Percentiles rank a stretch among this genome's conserved stretches.
phyloP scores from a whole-genome alignment of 192 early-diverging fungal genomes.

The Blastocladiella britannica region DNA sequence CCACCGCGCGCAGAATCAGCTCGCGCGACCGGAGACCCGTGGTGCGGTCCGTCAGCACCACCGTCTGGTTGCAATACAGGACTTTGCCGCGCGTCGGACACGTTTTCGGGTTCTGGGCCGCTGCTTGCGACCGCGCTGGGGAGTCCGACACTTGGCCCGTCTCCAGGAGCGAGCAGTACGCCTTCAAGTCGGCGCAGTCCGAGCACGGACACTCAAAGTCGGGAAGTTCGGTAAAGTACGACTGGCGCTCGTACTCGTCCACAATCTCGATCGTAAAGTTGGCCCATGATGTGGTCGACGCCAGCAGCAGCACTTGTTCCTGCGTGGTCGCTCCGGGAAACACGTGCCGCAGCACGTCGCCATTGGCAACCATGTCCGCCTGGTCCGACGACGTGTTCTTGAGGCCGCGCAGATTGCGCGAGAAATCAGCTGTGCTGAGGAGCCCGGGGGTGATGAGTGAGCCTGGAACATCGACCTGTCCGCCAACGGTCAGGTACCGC shows the following conservation, averaged over 20 bases:
- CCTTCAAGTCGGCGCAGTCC: slow-evolving; percentile 48
- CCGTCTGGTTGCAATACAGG: slow-evolving; percentile 67
- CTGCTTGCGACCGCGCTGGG: slow-evolving; percentile 5
- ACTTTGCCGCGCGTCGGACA: slow-evolving; percentile 28
- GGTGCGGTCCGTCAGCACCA: slow-evolving; percentile 69
- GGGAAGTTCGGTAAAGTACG: slow-evolving; percentile 26
- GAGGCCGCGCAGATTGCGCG: not conserved
- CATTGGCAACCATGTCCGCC: not conserved
- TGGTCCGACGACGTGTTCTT: not conserved
- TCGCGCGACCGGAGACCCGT: slow-evolving; percentile 64
- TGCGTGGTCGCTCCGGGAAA: not conserved
- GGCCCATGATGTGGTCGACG: slow-evolving; percentile 60
- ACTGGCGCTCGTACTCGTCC: slow-evolving; percentile 31
- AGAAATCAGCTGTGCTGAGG: slow-evolving; percentile 14
- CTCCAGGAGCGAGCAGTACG: slow-evolving; percentile 25
- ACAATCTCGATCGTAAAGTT: slow-evolving; percentile 71
- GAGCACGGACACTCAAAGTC: slow-evolving; percentile 16
- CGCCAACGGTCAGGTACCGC: slow-evolving; percentile 52
- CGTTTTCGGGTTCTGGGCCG: slow-evolving; percentile 7
- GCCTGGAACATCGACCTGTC: not conserved
- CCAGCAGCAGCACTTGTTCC: slow-evolving; percentile 8
- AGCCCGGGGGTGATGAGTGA: slow-evolving; percentile 1
- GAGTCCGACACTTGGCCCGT: slow-evolving; percentile 5
- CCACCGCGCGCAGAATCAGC: slow-evolving; percentile 65
- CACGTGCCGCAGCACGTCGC: slow-evolving; percentile 35